Conservation (phyloP, 495 filamentous ascomycete species). For the Margaritispora aquatica region DNA sequence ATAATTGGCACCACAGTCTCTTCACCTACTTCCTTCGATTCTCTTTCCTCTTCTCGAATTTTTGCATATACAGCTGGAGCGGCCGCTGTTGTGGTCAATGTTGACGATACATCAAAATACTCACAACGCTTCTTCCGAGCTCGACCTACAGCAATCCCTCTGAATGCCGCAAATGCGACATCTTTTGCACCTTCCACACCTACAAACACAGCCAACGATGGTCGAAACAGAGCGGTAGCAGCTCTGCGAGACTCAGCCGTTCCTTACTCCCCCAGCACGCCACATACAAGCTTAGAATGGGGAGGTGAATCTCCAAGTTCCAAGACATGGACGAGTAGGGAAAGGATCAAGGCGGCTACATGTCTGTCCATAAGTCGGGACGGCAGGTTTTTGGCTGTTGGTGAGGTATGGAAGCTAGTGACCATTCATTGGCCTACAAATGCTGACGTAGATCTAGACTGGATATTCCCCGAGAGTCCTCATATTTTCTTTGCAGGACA, state of each 20-base stretch:
- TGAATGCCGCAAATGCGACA: conserved; percentile 28
- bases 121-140: conserved; percentile 88
- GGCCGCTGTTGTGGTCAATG: conserved; percentile 80
- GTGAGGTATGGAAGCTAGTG: conserved; percentile 76
- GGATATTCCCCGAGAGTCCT: conserved; percentile 90
- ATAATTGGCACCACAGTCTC: conserved; percentile 85
- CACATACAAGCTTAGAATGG: conserved; percentile 31
- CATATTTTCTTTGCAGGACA: conserved; percentile 77
- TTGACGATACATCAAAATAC: conserved; percentile 64
- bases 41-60: conserved; percentile 56
- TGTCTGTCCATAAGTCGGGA: conserved; percentile 87
- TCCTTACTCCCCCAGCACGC: conserved; percentile 32
- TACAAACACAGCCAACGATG: conserved; percentile 49
- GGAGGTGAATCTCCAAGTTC: conserved; percentile 48
- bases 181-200: conserved; percentile 57
- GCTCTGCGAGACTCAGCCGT: conserved; percentile 51
- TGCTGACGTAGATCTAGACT: conserved; percentile 43
- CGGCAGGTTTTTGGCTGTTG: conserved; percentile 83
- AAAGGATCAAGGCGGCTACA: conserved; percentile 93
- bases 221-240: conserved; percentile 47
- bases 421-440: too few relatives aligned
- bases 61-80: conserved; percentile 93
- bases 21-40: conserved; percentile 82
- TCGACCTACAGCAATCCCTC: conserved; percentile 66
- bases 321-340: conserved; percentile 77